Base-by-base conservation (phyloP, 2,329 filamentous ascomycete species). In the Lizonia empirigonia region DNA sequence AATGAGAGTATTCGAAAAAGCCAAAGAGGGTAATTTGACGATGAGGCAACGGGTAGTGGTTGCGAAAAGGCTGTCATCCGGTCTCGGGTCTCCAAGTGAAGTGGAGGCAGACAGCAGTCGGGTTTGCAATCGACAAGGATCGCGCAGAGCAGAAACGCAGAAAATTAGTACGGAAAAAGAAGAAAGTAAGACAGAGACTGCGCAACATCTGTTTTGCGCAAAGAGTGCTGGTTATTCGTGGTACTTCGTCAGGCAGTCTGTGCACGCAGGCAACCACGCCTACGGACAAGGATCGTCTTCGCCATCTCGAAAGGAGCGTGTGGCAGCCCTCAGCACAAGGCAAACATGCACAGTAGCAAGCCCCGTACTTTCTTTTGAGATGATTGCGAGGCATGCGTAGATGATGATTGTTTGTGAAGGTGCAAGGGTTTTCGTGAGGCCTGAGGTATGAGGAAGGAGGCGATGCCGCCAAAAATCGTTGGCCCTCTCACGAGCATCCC, bases 251-350 rank as follows among this genome's bases (percentile, higher is more conserved):
- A 35, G n/a, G 23, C 40, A 23, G 47, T 35, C 47, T 50, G 47
- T 50, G 47, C 47, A 33, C 29, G 29, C 29, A 50, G 47, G 47
- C 47, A 50, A 44, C 47, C 40, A 30, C 29, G 35, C 39, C 34
- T 7, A 20, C 9, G 13, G 34, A 27, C 20, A 26, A 27, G 22
- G 29, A 9, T 35, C 10, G 9, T 20, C n/a, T 35, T 3, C n/a
- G 15, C 18, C 12, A 24, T 18, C 12, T 7, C 20, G 20, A 12
- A 3, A 7, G 2, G 20, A 34, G 16, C 7, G 16, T 3, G 23
- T 18, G 29, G 34, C 19, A 50, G 47, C 40, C 47, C 44, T 22
- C 8, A 10, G 13, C 12, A 33, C 6, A 15, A 29, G 29, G 40
- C 39, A 38, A 22, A 12, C 15, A 32, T 9, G 3, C 12, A n/a